These are phyloP conservation scores for Perilla frutescens DNA, from an alignment of 257 asterid genomes.

Conservation along the genomic window DNA sequence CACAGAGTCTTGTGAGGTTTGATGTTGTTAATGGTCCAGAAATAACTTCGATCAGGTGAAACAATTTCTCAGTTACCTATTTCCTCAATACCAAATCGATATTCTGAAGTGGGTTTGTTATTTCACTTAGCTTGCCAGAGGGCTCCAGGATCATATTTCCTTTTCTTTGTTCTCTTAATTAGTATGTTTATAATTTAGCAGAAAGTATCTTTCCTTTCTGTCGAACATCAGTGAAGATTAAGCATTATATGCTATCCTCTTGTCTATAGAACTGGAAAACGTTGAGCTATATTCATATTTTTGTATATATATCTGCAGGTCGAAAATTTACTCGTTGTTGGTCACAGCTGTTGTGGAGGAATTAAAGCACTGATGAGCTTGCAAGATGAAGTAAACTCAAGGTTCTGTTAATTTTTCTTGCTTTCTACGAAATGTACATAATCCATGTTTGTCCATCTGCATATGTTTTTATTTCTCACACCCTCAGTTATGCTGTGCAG, in stretches of 20 bases:
- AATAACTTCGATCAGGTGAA: neutral
- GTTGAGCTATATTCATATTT: neutral
- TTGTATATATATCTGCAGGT: conserved; percentile 56
- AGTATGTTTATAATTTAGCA: neutral
- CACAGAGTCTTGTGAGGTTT: neutral
- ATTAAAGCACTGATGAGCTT: conserved; percentile 92
- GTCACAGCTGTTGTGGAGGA: conserved; percentile 99
- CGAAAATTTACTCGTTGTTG: conserved; percentile 77
- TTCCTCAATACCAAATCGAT: neutral
- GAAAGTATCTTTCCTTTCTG: neutral
- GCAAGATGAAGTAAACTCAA: conserved; percentile 64
- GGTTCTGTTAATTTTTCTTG: conserved; percentile 47
- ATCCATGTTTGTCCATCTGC: conserved; percentile 3
- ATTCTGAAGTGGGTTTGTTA: neutral
- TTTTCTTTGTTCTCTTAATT: neutral
- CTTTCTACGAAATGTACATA: conserved; percentile 17
- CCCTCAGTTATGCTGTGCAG: conserved; percentile 44
- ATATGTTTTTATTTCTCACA: conserved; percentile 32
- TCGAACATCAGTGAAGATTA: neutral
- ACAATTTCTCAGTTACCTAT: neutral
- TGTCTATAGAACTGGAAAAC: neutral
- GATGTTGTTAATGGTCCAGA: neutral
- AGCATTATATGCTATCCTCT: neutral
- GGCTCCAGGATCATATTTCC: neutral
- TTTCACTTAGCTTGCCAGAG: neutral